Percentiles rank a stretch among this genome's conserved stretches.
These are phyloP conservation scores for Euryodendron excelsum DNA, from an alignment of 148 eudicot species.

Conservation along the genomic window DNA sequence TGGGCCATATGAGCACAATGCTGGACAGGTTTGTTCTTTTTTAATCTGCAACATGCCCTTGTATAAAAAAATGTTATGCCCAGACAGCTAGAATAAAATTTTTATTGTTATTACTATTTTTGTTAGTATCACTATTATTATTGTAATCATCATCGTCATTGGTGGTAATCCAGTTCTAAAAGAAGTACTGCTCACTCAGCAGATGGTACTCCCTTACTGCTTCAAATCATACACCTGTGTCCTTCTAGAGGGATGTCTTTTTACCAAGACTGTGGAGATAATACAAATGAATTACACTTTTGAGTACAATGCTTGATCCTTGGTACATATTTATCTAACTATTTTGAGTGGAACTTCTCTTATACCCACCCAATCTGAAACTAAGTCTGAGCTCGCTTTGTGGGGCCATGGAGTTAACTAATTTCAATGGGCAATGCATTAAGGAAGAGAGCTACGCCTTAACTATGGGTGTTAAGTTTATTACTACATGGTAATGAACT, in stretches of 20 bases:
- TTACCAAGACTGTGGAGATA: not conserved
- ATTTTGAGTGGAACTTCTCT: not conserved
- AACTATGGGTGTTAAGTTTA: not conserved
- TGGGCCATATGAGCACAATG: conserved; percentile 78
- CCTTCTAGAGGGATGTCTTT: not conserved
- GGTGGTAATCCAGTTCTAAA: not conserved
- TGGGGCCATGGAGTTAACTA: not conserved
- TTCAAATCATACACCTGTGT: conserved; percentile 1
- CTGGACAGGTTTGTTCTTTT: conserved; percentile 69
- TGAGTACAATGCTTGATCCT: not conserved
- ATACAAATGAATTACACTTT: not conserved
- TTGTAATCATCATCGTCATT: not conserved
- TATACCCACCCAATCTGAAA: not conserved
- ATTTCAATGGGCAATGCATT: not conserved
- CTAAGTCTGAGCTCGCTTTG: not conserved
- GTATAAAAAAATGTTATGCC: not conserved
- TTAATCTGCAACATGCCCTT: conserved; percentile 1
- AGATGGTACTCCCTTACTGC: not conserved
- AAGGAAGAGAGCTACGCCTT: not conserved
- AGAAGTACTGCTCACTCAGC: not conserved
- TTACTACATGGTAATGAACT: not conserved
- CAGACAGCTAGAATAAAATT: not conserved
- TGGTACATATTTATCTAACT: not conserved
- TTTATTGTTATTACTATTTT: not conserved
- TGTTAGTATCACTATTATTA: not conserved